Base-by-base conservation (phyloP, 2,329 filamentous ascomycete genomes). In the Drechslerella dactyloides region DNA sequence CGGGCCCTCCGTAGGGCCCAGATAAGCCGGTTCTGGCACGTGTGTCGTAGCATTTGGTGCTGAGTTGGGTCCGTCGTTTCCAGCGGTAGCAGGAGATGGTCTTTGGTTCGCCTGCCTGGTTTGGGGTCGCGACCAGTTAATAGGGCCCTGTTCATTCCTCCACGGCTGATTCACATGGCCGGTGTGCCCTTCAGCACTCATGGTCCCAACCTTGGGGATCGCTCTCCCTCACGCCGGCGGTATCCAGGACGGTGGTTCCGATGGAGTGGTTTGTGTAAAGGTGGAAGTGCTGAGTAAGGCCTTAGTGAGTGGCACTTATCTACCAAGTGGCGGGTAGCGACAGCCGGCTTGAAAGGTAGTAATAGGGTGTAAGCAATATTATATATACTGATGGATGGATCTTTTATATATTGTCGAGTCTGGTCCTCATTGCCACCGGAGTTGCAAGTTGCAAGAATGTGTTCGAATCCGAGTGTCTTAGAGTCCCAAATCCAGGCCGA, bases 51-150 rank as follows among this genome's bases (percentile, higher is more conserved):
- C 21, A 51, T 51, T 51, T 23, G 11, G 19, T 21, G 40, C 44
- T 15, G 52, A 27, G 17, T 19, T 15, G 40, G n/a, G 13, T n/a
- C 51, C 17, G 52, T 64, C 59, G 54, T 60, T 64, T 33, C 60
- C 56, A 44, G 46, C 54, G 42, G 30, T 35, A 8, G 17, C 24
- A 17, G 66, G 59, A 21, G 50, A 64, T 21, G 58, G 54, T 58
- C 66, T 37, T 56, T 65, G 64, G 30, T 30, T 3, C 15, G 44
- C n/a, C 23, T 51, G 61, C 37, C 68, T 60, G 13, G 55, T 58
- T 50, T 72, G 68, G 33, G 68, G 68, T 30, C 68, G 68, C 56
- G 68, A 72, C 68, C 68, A 72, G 51, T 72, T 72, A 44, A 65
- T 65, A n/a, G 61, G 48, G 27, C 33, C 51, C 2, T 55, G 50